Conservation (phyloP, 257 asterid species). For the Petunia axillaris region DNA sequence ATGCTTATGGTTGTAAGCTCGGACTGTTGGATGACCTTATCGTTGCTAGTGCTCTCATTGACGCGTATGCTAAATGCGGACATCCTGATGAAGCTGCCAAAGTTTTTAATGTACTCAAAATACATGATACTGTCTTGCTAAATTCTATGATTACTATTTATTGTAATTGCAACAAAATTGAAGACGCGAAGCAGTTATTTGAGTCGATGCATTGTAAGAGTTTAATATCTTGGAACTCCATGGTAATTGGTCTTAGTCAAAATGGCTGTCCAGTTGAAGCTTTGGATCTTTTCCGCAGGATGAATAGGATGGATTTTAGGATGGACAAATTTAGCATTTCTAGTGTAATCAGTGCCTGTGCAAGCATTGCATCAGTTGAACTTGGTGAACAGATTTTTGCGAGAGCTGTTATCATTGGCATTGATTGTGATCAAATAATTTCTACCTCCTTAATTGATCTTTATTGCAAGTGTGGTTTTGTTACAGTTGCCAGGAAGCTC, state of each 20-base stretch:
- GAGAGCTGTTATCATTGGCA: conserved; percentile 61
- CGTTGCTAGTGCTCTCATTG: conserved; percentile 66
- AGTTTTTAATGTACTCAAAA: conserved; percentile 59
- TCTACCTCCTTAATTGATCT: conserved; percentile 74
- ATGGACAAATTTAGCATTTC: conserved; percentile 67
- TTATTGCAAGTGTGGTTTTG: conserved; percentile 81
- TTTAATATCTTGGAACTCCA: conserved; percentile 91
- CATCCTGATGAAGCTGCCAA: conserved; percentile 55
- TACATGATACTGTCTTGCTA: conserved; percentile 65
- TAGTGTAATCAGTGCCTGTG: conserved; percentile 79
- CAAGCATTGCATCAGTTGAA: conserved; percentile 66
- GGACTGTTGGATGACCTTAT: conserved; percentile 60
- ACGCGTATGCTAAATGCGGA: conserved; percentile 74
- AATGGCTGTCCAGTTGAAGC: conserved; percentile 75
- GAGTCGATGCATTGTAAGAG: conserved; percentile 54
- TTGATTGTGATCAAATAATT: conserved; percentile 61
- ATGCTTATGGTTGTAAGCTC: conserved; percentile 51
- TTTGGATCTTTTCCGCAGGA: conserved; percentile 58
- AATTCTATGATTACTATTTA: conserved; percentile 79
- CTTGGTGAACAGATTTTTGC: conserved; percentile 83
- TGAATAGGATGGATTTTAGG: conserved; percentile 55
- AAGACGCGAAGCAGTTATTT: conserved; percentile 70
- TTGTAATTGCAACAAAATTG: conserved; percentile 62
- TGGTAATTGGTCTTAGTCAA: conserved; percentile 78
- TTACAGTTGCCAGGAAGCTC: conserved; percentile 53